These are phyloP conservation scores for Exophiala oligosperma DNA, from an alignment of 2,329 filamentous ascomycete species.

Conservation along the genomic window DNA sequence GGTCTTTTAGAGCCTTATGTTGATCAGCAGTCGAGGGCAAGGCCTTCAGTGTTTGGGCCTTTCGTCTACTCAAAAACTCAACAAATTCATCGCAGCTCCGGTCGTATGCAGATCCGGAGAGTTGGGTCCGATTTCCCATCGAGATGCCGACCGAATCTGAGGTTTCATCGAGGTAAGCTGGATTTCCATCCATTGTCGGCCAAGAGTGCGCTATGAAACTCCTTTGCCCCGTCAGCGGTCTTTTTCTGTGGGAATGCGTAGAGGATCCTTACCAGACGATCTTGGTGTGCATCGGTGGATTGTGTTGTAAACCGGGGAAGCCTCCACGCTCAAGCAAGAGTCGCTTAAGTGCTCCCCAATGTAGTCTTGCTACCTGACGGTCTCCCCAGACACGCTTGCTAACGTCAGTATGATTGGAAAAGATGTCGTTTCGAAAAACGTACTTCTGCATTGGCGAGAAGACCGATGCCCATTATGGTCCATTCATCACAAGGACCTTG, in stretches of 20 bases:
- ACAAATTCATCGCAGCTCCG: slow-evolving; percentile 12
- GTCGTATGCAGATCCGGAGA: neutral
- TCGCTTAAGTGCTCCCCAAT: slow-evolving; percentile 18
- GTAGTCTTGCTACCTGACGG: slow-evolving; percentile 8
- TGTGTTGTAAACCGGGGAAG: slow-evolving; percentile 5
- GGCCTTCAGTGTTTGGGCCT: slow-evolving; percentile 3
- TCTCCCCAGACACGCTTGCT: slow-evolving; percentile 16
- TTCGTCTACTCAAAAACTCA: slow-evolving; percentile 6
- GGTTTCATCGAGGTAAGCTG: slow-evolving; percentile 8
- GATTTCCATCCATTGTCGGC: slow-evolving; percentile 13
- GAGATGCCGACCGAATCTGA: neutral
- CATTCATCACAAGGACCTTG: slow-evolving; percentile 11
- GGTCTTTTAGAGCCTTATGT: neutral
- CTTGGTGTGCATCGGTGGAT: slow-evolving; percentile 13
- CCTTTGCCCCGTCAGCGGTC: neutral
- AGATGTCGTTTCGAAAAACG: neutral
- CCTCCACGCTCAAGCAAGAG: slow-evolving; percentile 15
- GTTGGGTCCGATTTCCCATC: neutral
- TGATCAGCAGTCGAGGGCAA: slow-evolving; percentile 14
- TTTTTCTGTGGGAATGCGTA: neutral
- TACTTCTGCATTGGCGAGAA: slow-evolving; percentile 19
- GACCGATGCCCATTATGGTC: slow-evolving; percentile 14
- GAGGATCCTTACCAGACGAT: slow-evolving; percentile 10
- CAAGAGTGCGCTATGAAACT: slow-evolving; percentile 18
- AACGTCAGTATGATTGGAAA: neutral